Evolutionary conservation across 1,284 basidiomycete species (phyloP).

Genomic region (Hemileia vastatrix): DNA sequence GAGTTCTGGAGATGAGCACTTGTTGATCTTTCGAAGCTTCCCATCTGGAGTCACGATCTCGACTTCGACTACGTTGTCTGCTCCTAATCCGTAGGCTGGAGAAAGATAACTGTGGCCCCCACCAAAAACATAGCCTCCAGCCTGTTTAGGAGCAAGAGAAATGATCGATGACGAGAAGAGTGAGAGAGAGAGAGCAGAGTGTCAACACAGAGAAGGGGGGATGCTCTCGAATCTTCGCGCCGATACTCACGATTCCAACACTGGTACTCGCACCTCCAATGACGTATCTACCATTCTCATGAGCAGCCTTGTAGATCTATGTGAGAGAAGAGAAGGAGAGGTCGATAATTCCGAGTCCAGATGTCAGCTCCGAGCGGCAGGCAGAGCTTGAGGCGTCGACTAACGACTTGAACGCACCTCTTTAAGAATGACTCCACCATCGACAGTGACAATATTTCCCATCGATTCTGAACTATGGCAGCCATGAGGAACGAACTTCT

Average conservation of each 20-base stretch:
- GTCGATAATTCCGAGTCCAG: too few relatives aligned
- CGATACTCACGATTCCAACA: too few relatives aligned
- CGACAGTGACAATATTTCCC: neutral
- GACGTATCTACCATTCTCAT: too few relatives aligned
- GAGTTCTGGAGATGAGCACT: neutral
- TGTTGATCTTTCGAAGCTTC: neutral
- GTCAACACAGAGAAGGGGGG: too few relatives aligned
- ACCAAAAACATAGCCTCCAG: neutral
- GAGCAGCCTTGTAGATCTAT: too few relatives aligned
- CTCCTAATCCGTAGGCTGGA: neutral
- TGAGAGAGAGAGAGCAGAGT: neutral
- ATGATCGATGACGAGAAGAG: neutral
- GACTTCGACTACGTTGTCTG: neutral
- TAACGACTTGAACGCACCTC: too few relatives aligned
- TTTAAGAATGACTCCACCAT: neutral
- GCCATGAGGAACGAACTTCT: conserved; percentile 38
- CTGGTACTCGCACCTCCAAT: too few relatives aligned
- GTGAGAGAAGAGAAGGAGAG: too few relatives aligned
- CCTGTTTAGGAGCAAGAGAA: neutral
- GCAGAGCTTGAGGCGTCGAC: too few relatives aligned
- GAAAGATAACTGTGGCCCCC: neutral
- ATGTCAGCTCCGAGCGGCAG: too few relatives aligned
- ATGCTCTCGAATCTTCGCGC: too few relatives aligned
- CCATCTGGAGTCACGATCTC: neutral
- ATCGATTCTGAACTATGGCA: conserved; percentile 26